phyloP scores from a whole-genome alignment of 164 flowering plant species.

The Buxus sempervirens region DNA sequence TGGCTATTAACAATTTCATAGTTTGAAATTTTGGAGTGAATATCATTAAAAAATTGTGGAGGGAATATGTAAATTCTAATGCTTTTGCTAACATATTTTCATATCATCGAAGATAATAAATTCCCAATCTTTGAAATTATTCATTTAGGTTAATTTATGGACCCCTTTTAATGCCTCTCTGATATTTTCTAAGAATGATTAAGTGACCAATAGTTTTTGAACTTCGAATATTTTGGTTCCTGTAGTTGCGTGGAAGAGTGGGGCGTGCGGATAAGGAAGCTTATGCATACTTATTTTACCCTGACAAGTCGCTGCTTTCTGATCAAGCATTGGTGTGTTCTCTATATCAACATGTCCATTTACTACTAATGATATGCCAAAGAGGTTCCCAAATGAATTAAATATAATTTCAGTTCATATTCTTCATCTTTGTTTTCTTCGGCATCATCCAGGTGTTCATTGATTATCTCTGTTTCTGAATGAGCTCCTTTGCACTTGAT shows the following conservation, averaged over 20 bases:
- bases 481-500: not conserved
- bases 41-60: too few relatives aligned
- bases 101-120: too few relatives aligned
- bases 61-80: too few relatives aligned
- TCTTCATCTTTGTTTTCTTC: not conserved
- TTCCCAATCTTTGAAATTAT: too few relatives aligned
- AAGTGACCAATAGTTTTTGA: conserved; percentile 8
- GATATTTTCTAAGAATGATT: not conserved
- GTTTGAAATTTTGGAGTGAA: too few relatives aligned
- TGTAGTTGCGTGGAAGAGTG: conserved; percentile 90
- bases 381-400: not conserved
- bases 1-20: too few relatives aligned
- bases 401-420: not conserved
- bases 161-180: not conserved
- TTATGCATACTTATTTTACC: conserved; percentile 83
- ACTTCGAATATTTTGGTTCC: conserved; percentile 7
- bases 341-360: conserved; percentile 2
- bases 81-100: too few relatives aligned
- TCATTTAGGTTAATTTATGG: too few relatives aligned
- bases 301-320: conserved; percentile 69
- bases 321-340: conserved; percentile 70
- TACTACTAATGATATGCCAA: not conserved
- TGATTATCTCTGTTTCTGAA: not conserved
- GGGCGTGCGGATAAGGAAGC: conserved; percentile 98
- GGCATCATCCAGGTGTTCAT: not conserved